Evolutionary conservation across 352 stramenopile genomes (phyloP).

Genomic region (Phytopythium litorale): DNA sequence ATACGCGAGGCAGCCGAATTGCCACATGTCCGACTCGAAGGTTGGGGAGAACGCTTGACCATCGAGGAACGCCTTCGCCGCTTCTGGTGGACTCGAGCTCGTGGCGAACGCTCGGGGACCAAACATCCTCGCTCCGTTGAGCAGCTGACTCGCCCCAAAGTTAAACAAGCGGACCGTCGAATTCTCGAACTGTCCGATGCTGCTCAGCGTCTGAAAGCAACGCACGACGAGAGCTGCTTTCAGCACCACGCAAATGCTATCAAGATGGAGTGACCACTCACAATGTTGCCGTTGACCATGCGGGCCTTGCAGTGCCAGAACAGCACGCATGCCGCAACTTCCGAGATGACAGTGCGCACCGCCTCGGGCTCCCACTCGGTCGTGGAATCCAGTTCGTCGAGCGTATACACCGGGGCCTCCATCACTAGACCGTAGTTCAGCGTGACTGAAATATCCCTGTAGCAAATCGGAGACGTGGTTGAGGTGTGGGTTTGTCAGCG

Average conservation of each 20-base stretch:
- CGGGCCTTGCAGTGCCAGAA: constrained; percentile 59
- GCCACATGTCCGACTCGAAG: constrained; percentile 58
- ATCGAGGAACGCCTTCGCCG: constrained; percentile 37
- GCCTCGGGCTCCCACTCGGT: constrained; percentile 25
- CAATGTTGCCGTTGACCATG: constrained; percentile 63
- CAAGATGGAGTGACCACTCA: constrained; percentile 13
- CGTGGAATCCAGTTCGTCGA: constrained; percentile 33
- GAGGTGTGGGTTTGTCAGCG: background rate
- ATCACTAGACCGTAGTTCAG: constrained; percentile 54
- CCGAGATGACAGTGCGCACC: constrained; percentile 27
- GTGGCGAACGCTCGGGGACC: constrained; percentile 22
- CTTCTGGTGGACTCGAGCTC: constrained; percentile 42
- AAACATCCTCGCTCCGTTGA: constrained; percentile 26
- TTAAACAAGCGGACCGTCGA: constrained; percentile 41
- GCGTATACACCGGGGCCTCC: constrained; percentile 47
- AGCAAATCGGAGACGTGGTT: background rate
- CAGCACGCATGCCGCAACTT: constrained; percentile 42
- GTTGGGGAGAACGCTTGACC: constrained; percentile 42
- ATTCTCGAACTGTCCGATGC: constrained; percentile 39
- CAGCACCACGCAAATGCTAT: background rate
- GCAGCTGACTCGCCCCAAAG: constrained; percentile 33
- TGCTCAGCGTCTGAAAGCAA: constrained; percentile 28
- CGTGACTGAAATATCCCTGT: constrained; percentile 41
- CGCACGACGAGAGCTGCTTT: background rate
- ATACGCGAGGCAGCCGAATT: constrained; percentile 73